Conservation (phyloP, 306 rosid genomes). For the Inga leiocalycina region DNA sequence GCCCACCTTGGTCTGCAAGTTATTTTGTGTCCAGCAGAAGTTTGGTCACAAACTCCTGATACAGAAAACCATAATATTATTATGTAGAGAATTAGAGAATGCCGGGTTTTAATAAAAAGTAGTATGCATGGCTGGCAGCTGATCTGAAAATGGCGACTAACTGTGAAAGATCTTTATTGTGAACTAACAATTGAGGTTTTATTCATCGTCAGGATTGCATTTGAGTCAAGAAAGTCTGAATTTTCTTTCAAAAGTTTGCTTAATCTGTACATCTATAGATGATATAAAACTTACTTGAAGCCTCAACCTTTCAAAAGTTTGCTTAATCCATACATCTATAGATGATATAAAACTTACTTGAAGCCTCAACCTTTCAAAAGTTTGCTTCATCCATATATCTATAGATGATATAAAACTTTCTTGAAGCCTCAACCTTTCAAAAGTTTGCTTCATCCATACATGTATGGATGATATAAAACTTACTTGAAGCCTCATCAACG, state of each 20-base stretch:
- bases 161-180: background rate
- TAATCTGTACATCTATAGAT: background rate
- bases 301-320: background rate
- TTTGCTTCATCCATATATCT: background rate
- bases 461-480: background rate
- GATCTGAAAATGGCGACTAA: background rate
- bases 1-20: slow-evolving; percentile 97
- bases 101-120: background rate
- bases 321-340: background rate
- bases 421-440: background rate
- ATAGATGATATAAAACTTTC: background rate
- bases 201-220: background rate
- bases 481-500: background rate
- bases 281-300: background rate
- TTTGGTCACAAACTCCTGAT: slow-evolving; percentile 85
- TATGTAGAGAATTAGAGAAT: slow-evolving; percentile 24
- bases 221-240: background rate
- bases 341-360: background rate
- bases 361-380: background rate
- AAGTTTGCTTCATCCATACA: background rate
- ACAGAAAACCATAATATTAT: slow-evolving; percentile 17
- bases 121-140: background rate
- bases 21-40: slow-evolving; percentile 81
- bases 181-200: background rate
- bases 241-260: background rate